Evolutionary conservation across 225 moss, liverwort and hornwort species (phyloP).

Genomic region (Climacium dendroides): DNA sequence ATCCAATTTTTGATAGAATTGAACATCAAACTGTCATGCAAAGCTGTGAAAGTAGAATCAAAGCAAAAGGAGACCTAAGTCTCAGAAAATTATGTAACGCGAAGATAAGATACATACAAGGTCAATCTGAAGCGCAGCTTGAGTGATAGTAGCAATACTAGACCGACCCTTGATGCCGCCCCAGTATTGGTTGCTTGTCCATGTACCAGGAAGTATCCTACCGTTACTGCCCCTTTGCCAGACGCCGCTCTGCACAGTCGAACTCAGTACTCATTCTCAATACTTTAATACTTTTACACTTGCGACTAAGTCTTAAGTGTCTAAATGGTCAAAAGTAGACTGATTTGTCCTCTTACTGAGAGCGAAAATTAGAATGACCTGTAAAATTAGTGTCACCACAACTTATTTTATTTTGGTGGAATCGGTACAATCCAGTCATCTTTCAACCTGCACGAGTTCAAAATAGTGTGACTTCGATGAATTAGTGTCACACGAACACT

Average conservation of each 20-base stretch:
- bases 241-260: slow-evolving; percentile 11
- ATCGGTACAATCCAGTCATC: background rate
- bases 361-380: background rate
- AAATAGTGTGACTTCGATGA: background rate
- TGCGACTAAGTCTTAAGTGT: background rate
- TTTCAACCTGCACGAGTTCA: background rate
- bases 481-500: background rate
- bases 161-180: slow-evolving; percentile 1
- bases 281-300: background rate
- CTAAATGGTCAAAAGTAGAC: background rate
- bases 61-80: background rate
- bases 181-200: background rate
- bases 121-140: slow-evolving; percentile 36
- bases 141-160: slow-evolving; percentile 10
- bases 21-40: background rate
- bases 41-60: background rate
- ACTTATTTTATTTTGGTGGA: background rate
- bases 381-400: background rate
- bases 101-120: slow-evolving; percentile 6
- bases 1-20: background rate
- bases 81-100: background rate
- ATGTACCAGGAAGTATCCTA: background rate
- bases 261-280: background rate
- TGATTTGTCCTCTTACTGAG: background rate
- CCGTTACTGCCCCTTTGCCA: slow-evolving; percentile 1